Conservation (phyloP, 495 filamentous ascomycete genomes). For the Apodospora peruviana region DNA sequence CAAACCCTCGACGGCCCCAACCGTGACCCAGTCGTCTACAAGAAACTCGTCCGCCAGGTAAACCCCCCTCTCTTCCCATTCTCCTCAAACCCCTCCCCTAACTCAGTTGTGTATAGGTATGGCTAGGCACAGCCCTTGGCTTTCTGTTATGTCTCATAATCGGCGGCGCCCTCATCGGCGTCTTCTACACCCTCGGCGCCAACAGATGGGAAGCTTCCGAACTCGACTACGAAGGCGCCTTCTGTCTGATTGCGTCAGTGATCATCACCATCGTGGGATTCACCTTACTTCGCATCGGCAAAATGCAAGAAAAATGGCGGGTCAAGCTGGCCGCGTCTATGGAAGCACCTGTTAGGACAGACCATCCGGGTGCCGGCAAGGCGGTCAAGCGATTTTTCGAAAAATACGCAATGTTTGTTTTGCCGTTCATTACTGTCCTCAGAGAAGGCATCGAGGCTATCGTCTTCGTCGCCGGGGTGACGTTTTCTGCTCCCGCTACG, state of each 20-base stretch:
- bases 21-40: slow-evolving; percentile 52
- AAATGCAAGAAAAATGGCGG: slow-evolving; percentile 81
- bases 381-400: slow-evolving; percentile 60
- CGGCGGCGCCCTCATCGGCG: slow-evolving; percentile 69
- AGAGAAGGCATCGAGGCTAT: slow-evolving; percentile 79
- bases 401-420: slow-evolving; percentile 75
- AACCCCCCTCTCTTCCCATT: slow-evolving; percentile 2
- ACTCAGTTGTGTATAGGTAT: slow-evolving; percentile 47
- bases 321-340: slow-evolving; percentile 66
- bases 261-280: slow-evolving; percentile 78
- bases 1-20: slow-evolving; percentile 61
- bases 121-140: slow-evolving; percentile 60
- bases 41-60: slow-evolving; percentile 67
- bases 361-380: slow-evolving; percentile 12
- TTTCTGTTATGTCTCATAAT: slow-evolving; percentile 62
- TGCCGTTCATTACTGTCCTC: slow-evolving; percentile 80
- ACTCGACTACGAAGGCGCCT: slow-evolving; percentile 72
- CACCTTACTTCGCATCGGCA: slow-evolving; percentile 73
- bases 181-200: slow-evolving; percentile 67
- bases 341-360: slow-evolving; percentile 43
- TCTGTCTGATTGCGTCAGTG: slow-evolving; percentile 62
- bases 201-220: slow-evolving; percentile 62
- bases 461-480: slow-evolving; percentile 76
- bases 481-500: slow-evolving; percentile 64
- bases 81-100: not conserved